Evolutionary conservation across 2,329 filamentous ascomycete genomes (phyloP).

Genomic region (Mollisiaceae sp.): DNA sequence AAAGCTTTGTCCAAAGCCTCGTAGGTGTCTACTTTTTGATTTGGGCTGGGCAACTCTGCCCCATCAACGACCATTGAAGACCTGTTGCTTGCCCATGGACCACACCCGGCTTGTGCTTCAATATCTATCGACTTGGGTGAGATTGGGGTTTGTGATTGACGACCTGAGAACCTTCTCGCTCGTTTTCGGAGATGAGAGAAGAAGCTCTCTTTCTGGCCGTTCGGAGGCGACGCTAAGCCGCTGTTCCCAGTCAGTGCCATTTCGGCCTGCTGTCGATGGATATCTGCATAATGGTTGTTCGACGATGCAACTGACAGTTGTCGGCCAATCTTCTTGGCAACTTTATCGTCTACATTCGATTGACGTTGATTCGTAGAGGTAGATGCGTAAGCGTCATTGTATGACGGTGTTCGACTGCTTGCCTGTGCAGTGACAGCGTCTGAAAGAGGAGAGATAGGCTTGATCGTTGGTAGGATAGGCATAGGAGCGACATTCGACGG

Average conservation of each 20-base stretch:
- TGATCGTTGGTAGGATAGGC: slow-evolving; percentile 92
- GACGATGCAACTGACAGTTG: slow-evolving; percentile 92
- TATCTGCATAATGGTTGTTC: slow-evolving; percentile 89
- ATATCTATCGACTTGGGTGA: slow-evolving; percentile 84
- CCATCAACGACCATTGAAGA: slow-evolving; percentile 80
- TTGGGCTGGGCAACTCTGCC: slow-evolving; percentile 51
- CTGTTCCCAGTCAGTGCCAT: slow-evolving; percentile 83
- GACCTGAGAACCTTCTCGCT: slow-evolving; percentile 87
- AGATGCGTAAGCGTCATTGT: slow-evolving; percentile 53
- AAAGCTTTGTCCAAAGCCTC: slow-evolving; percentile 66
- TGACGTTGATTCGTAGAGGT: slow-evolving; percentile 46
- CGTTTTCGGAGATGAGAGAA: slow-evolving; percentile 97
- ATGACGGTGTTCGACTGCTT: slow-evolving; percentile 64
- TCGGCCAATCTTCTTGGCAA: slow-evolving; percentile 88
- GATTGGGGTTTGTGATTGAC: slow-evolving; percentile 76
- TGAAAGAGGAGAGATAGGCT: slow-evolving; percentile 94
- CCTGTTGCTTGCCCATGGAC: slow-evolving; percentile 84
- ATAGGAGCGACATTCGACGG: slow-evolving; percentile 83
- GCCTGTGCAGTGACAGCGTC: slow-evolving; percentile 91
- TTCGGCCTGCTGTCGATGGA: slow-evolving; percentile 90
- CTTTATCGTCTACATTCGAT: slow-evolving; percentile 63
- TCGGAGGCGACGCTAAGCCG: slow-evolving; percentile 76
- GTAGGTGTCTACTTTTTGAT: slow-evolving; percentile 60
- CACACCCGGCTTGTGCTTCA: slow-evolving; percentile 90
- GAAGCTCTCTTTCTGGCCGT: slow-evolving; percentile 90